Percentiles rank a stretch among this genome's conserved stretches.
Conservation (phyloP, 257 asterid species). For the Solanum gracilifrons region DNA sequence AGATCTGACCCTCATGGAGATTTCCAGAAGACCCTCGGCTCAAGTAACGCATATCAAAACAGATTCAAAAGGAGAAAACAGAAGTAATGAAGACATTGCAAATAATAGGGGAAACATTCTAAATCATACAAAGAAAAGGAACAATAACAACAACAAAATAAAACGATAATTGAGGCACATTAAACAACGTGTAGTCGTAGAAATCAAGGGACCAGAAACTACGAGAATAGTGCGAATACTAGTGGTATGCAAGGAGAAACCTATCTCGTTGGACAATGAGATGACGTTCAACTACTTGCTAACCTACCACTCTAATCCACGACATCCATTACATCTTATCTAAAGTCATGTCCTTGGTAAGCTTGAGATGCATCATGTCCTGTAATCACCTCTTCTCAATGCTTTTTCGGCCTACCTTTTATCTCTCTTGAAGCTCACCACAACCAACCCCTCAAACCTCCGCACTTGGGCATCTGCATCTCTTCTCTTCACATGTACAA, state of each 20-base stretch:
- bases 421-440: neutral
- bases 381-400: neutral
- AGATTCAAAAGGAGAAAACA: neutral
- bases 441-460: neutral
- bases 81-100: neutral
- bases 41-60: neutral
- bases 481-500: neutral
- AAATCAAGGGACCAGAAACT: neutral
- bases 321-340: neutral
- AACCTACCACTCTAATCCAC: neutral
- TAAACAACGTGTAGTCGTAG: neutral
- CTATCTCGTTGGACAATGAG: neutral
- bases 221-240: neutral
- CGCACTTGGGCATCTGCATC: neutral
- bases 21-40: neutral
- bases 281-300: neutral
- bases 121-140: neutral
- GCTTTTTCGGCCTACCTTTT: neutral
- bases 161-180: neutral
- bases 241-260: neutral
- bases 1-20: neutral
- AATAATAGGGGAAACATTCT: neutral
- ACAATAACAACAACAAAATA: neutral
- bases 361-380: neutral
- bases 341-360: neutral